A percentile compares a stretch with the other conserved stretches of the same genome.
Conservation (phyloP, 78 protist species). For the Anaeramoeba flamelloides region DNA sequence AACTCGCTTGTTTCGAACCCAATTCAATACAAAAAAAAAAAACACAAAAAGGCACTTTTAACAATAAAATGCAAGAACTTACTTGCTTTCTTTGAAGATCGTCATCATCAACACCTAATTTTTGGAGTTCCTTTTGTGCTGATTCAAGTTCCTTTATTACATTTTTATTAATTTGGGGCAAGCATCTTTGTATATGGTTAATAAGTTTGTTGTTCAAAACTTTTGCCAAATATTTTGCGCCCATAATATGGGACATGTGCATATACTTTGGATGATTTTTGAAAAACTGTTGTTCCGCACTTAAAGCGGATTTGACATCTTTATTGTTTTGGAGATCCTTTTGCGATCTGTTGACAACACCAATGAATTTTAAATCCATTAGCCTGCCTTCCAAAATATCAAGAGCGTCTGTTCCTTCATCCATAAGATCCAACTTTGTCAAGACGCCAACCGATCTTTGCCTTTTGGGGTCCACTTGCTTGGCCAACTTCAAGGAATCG, state of each 20-base stretch:
- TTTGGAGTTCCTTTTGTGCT: not conserved
- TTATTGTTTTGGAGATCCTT: not conserved
- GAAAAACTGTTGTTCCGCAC: not conserved
- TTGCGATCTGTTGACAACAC: not conserved
- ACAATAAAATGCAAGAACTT: too few species aligned
- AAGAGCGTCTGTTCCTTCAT: not conserved
- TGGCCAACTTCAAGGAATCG: not conserved
- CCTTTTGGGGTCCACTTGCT: not conserved
- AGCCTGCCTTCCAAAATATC: not conserved
- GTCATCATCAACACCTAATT: not conserved
- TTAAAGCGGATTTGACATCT: not conserved
- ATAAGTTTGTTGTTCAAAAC: not conserved
- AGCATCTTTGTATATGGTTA: not conserved
- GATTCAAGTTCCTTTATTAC: not conserved
- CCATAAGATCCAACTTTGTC: not conserved
- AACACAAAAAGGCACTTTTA: too few species aligned
- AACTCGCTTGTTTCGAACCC: too few species aligned
- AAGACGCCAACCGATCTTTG: not conserved
- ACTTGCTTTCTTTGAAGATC: conserved; percentile 2
- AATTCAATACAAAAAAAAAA: too few species aligned
- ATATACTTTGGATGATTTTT: not conserved
- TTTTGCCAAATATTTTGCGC: not conserved
- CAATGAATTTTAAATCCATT: not conserved
- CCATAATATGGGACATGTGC: not conserved
- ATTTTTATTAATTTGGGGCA: not conserved